Conservation (phyloP, 2,329 filamentous ascomycete genomes). For the Hypoxylon rubiginosum region DNA sequence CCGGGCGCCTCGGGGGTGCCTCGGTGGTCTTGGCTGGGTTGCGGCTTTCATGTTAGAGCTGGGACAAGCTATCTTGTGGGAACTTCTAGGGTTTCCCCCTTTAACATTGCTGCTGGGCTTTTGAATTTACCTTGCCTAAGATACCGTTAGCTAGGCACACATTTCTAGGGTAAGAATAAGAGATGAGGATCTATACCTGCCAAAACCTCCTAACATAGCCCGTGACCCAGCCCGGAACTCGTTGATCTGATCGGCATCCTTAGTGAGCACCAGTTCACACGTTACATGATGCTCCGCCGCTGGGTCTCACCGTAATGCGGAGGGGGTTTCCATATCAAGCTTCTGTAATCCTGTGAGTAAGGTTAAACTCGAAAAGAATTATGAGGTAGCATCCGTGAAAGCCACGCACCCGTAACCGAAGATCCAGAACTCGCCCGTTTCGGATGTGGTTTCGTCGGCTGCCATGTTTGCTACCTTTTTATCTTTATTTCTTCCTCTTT, state of each 20-base stretch:
- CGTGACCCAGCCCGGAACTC: conserved; percentile 89
- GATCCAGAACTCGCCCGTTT: conserved; percentile 84
- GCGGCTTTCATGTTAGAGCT: conserved; percentile 21
- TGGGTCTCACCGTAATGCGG: conserved; percentile 84
- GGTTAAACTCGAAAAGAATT: conserved; percentile 9
- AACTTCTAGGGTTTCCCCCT: background rate
- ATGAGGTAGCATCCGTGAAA: conserved; percentile 3
- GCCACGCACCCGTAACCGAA: conserved; percentile 90
- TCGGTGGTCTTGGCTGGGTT: conserved; percentile 86
- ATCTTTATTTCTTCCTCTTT: background rate
- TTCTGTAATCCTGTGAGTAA: conserved; percentile 65
- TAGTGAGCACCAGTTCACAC: conserved; percentile 16
- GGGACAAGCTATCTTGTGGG: background rate
- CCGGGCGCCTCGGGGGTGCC: conserved; percentile 90
- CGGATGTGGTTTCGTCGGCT: conserved; percentile 54
- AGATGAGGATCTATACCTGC: conserved; percentile 74
- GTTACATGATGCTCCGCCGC: background rate
- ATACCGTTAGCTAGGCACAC: conserved; percentile 16
- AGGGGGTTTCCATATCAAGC: conserved; percentile 97
- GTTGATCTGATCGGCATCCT: conserved; percentile 71
- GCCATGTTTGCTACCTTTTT: conserved; percentile 35
- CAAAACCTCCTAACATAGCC: conserved; percentile 97
- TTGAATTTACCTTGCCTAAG: conserved; percentile 46
- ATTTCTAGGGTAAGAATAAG: background rate
- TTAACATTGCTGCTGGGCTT: background rate